Percentiles rank a stretch among this genome's conserved stretches.
phyloP scores from a whole-genome alignment of 106 monocot genomes.

The Dioscorea alata region DNA sequence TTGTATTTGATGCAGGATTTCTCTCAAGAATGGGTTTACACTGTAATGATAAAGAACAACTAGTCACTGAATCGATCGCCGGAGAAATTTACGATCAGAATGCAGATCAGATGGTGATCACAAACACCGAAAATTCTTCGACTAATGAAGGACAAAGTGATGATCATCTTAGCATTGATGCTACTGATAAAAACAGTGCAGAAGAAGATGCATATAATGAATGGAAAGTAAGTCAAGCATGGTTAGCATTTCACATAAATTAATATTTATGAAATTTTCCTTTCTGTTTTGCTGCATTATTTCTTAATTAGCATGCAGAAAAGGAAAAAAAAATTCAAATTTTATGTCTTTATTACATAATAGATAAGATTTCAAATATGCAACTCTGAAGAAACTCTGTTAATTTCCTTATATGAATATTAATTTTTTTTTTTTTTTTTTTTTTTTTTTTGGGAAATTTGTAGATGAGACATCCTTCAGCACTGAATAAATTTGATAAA shows the following conservation, averaged over 20 bases:
- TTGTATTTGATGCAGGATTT: background rate
- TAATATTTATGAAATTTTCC: background rate
- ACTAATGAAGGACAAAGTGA: background rate
- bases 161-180: background rate
- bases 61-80: background rate
- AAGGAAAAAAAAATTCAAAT: background rate
- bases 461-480: constrained; percentile 38
- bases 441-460: background rate
- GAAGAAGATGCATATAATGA: background rate
- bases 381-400: background rate
- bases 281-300: background rate
- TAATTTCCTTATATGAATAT: no score
- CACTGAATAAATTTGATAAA: constrained; percentile 24
- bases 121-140: background rate
- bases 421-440: background rate
- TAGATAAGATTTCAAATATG: background rate
- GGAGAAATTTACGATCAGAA: background rate
- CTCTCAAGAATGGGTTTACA: background rate
- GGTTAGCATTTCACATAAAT: no score
- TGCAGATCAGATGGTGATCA: background rate
- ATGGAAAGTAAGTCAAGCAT: background rate
- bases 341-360: no score
- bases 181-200: background rate
- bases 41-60: background rate
- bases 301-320: background rate